A percentile compares a stretch with the other conserved stretches of the same genome.
Conservation (phyloP, 2,329 filamentous ascomycete genomes). For the Colletotrichum lupini region DNA sequence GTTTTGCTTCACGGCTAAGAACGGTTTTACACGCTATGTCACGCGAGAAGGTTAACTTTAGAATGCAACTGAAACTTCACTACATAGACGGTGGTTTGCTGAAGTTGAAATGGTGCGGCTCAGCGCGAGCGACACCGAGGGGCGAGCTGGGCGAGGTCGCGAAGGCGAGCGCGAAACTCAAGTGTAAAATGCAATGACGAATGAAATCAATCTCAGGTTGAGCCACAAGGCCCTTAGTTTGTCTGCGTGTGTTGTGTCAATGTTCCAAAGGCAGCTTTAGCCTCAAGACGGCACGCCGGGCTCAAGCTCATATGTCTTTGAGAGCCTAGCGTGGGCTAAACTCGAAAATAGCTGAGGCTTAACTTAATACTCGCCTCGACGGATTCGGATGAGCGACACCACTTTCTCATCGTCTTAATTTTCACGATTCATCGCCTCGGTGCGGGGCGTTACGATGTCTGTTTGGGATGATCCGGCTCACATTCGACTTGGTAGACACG, state of each 20-base stretch:
- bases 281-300: background rate
- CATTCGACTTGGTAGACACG: background rate
- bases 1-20: background rate
- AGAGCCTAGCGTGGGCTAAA: background rate
- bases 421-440: background rate
- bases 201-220: background rate
- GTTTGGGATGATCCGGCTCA: background rate
- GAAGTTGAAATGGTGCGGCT: background rate
- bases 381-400: background rate
- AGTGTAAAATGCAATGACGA: background rate
- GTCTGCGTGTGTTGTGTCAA: background rate
- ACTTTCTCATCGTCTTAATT: background rate
- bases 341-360: background rate
- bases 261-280: background rate
- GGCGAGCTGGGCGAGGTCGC: background rate
- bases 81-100: background rate
- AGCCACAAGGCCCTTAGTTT: background rate
- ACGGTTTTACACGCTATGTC: background rate
- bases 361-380: background rate
- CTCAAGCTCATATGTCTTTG: background rate
- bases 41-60: background rate
- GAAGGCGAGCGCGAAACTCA: background rate
- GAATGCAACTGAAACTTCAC: background rate
- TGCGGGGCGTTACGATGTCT: background rate
- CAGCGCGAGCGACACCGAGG: background rate